Conservation (phyloP, 1,284 basidiomycete genomes). For the Marasmius sp. region DNA sequence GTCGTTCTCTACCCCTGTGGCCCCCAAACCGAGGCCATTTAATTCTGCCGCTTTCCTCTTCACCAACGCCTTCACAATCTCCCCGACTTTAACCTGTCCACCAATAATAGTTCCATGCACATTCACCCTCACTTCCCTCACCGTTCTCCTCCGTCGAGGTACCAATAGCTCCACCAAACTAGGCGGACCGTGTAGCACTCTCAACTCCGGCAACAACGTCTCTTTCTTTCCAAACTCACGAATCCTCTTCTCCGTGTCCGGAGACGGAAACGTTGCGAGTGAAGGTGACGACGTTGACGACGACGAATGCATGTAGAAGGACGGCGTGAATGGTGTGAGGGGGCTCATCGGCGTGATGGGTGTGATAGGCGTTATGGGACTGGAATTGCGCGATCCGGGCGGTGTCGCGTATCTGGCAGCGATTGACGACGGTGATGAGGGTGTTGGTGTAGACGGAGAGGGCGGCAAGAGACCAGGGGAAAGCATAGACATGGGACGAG, state of each 20-base stretch:
- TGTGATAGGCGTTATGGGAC: not conserved
- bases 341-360: not conserved
- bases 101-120: conserved; percentile 7
- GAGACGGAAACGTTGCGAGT: not conserved
- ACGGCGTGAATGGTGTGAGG: not conserved
- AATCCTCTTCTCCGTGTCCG: not conserved
- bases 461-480: not conserved
- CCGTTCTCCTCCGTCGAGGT: conserved; percentile 1
- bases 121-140: conserved; percentile 9
- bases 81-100: conserved; percentile 3
- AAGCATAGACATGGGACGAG: not conserved
- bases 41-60: not conserved
- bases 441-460: not conserved
- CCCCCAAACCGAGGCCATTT: not conserved
- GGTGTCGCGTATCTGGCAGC: not conserved
- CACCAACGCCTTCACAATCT: conserved; percentile 1
- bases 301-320: not conserved
- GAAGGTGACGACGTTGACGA: not conserved
- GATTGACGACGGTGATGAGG: conserved; percentile 15
- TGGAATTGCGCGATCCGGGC: not conserved
- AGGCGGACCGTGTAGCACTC: conserved; percentile 6
- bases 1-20: not conserved
- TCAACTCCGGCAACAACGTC: conserved; percentile 7
- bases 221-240: not conserved
- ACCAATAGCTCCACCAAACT: conserved; percentile 4